phyloP scores from a whole-genome alignment of 2,329 filamentous ascomycete genomes.

The Knoxdaviesia capensis region DNA sequence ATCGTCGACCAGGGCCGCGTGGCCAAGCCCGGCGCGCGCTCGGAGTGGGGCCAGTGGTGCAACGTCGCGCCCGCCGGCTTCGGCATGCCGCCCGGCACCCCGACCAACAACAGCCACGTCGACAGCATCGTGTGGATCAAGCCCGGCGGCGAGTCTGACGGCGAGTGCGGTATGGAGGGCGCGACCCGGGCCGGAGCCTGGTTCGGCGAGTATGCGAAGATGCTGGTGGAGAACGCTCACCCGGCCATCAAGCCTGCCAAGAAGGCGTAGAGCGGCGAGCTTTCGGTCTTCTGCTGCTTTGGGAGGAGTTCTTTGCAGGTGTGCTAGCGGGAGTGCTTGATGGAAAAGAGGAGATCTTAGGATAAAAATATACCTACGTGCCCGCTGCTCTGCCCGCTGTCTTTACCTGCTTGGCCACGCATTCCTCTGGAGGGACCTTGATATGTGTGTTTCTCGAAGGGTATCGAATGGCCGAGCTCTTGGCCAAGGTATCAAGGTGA shows the following conservation, averaged over 20 bases:
- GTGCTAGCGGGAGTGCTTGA: no score
- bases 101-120: constrained; percentile 14
- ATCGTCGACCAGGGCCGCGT: constrained; percentile 24
- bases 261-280: no score
- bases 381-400: no score
- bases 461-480: no score
- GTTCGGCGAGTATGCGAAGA: constrained; percentile 20
- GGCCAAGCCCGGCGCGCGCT: constrained; percentile 14
- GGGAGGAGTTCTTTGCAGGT: no score
- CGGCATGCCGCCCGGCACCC: constrained; percentile 15
- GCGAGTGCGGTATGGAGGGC: constrained; percentile 15
- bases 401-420: no score
- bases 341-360: no score
- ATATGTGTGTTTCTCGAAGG: no score
- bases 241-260: background rate
- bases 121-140: constrained; percentile 25
- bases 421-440: no score
- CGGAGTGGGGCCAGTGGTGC: constrained; percentile 23
- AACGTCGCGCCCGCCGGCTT: constrained; percentile 20
- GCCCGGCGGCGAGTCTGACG: constrained; percentile 22
- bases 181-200: constrained; percentile 18
- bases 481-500: no score
- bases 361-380: no score
- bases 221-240: constrained; percentile 19
- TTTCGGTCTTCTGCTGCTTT: no score